Conservation (phyloP, 2,329 filamentous ascomycete genomes). For the Sporothrix schenckii region DNA sequence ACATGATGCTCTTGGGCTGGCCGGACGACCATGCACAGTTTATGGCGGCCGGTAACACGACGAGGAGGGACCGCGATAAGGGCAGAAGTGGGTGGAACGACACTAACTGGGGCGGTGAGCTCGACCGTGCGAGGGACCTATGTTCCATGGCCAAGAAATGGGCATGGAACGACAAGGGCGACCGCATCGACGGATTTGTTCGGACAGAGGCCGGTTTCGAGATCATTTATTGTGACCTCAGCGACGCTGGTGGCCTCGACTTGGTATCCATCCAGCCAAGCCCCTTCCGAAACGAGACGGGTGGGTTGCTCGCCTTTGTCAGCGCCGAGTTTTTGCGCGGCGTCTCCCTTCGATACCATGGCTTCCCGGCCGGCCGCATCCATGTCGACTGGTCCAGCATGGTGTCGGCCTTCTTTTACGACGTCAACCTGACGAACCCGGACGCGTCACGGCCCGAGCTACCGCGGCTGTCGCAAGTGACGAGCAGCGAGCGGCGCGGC, state of each 20-base stretch:
- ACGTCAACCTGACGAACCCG: conserved; percentile 53
- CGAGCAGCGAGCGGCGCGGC: conserved; percentile 36
- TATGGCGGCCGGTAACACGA: conserved; percentile 3
- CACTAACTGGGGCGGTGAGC: conserved; percentile 45
- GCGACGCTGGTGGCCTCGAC: conserved; percentile 44
- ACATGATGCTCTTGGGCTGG: conserved; percentile 54
- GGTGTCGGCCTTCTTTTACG: conserved; percentile 56
- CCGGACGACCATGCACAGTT: neutral
- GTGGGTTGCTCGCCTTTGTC: conserved; percentile 32
- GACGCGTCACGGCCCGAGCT: conserved; percentile 39
- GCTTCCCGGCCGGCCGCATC: conserved; percentile 49
- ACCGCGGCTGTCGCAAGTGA: conserved; percentile 37
- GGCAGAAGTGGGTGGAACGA: neutral
- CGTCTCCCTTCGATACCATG: conserved; percentile 51
- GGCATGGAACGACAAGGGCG: conserved; percentile 44
- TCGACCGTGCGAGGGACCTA: conserved; percentile 55
- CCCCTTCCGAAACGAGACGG: conserved; percentile 35
- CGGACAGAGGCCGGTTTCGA: conserved; percentile 73
- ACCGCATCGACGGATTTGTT: conserved; percentile 63
- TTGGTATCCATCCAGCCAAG: conserved; percentile 40
- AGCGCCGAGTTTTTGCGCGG: conserved; percentile 47
- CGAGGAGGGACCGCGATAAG: neutral
- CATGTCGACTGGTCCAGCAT: conserved; percentile 54
- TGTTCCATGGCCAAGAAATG: conserved; percentile 57
- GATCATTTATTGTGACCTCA: conserved; percentile 68